These are phyloP conservation scores for Yarrowia yakushimensis DNA, from an alignment of 805 yeast genomes.

Conservation along the genomic window DNA sequence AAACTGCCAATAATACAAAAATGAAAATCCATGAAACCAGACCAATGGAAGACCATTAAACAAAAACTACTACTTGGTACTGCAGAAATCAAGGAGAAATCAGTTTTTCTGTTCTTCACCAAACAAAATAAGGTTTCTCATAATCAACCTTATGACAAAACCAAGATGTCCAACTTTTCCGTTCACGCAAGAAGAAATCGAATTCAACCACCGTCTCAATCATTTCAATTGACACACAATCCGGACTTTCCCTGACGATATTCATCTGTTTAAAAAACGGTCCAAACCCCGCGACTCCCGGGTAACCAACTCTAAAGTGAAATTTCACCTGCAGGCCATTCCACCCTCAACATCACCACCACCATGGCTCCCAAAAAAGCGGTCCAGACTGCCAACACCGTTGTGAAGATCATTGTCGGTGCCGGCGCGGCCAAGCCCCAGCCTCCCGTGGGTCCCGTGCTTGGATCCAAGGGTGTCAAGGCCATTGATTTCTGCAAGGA, in stretches of 20 bases:
- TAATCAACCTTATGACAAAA: too few relatives aligned
- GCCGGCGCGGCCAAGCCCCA: conserved; percentile 99
- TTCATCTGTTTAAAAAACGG: background rate
- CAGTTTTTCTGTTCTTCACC: too few relatives aligned
- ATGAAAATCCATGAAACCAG: too few relatives aligned
- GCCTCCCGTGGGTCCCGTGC: conserved; percentile 98
- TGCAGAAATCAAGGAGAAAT: too few relatives aligned
- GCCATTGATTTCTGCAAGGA: conserved; percentile 98
- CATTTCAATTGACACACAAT: too few relatives aligned
- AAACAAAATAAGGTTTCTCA: too few relatives aligned
- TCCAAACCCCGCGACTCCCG: background rate
- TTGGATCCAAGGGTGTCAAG: conserved; percentile 97
- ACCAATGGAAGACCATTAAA: too few relatives aligned
- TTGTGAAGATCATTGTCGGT: conserved; percentile 87
- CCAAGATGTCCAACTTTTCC: too few relatives aligned
- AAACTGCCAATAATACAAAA: too few relatives aligned
- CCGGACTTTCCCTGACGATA: background rate
- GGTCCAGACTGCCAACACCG: conserved; percentile 51
- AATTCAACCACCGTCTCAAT: too few relatives aligned
- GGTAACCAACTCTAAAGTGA: conserved; percentile 22
- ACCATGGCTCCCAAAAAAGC: conserved; percentile 26
- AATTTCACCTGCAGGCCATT: background rate
- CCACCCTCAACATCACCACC: background rate
- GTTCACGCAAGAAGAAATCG: too few relatives aligned
- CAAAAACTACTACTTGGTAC: too few relatives aligned